phyloP scores from a whole-genome alignment of 495 filamentous ascomycete genomes.

The Hapsidospora chrysogenum region DNA sequence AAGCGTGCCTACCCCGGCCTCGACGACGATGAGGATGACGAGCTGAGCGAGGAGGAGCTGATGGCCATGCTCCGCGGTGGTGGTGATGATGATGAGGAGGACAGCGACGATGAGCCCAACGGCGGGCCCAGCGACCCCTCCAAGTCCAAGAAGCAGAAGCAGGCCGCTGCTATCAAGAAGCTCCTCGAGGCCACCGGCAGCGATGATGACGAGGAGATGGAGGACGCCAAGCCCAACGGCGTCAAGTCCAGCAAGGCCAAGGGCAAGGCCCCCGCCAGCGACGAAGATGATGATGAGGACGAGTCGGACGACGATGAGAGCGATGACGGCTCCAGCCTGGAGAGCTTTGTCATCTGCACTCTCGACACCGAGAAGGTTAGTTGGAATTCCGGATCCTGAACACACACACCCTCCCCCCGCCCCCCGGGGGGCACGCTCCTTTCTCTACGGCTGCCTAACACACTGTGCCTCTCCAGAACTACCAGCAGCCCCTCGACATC shows the following conservation, averaged over 20 bases:
- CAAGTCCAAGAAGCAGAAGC: constrained; percentile 69
- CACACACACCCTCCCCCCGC: too few species aligned
- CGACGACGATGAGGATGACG: constrained; percentile 44
- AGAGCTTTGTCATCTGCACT: constrained; percentile 87
- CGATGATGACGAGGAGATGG: constrained; percentile 44
- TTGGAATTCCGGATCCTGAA: too few species aligned
- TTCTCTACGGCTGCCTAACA: too few species aligned
- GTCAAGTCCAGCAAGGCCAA: constrained; percentile 67
- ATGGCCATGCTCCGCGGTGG: constrained; percentile 26
- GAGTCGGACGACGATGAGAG: constrained; percentile 40
- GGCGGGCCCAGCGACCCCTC: constrained; percentile 79
- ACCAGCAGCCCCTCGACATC: constrained; percentile 90
- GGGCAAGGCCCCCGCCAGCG: constrained; percentile 50
- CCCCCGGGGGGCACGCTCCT: too few species aligned
- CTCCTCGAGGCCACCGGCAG: constrained; percentile 46
- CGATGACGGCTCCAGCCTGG: constrained; percentile 50
- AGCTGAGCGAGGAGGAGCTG: constrained; percentile 39
- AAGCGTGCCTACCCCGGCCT: constrained; percentile 41
- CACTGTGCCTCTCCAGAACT: too few species aligned
- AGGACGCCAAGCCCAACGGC: constrained; percentile 42
- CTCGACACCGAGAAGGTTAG: constrained; percentile 55
- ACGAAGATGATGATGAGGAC: constrained; percentile 36
- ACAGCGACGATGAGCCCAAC: constrained; percentile 54
- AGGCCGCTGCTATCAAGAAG: constrained; percentile 53
- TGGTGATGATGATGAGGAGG: constrained; percentile 39